Evolutionary conservation across 2,329 filamentous ascomycete genomes (phyloP).

Genomic region (Leptographium wingfieldii): DNA sequence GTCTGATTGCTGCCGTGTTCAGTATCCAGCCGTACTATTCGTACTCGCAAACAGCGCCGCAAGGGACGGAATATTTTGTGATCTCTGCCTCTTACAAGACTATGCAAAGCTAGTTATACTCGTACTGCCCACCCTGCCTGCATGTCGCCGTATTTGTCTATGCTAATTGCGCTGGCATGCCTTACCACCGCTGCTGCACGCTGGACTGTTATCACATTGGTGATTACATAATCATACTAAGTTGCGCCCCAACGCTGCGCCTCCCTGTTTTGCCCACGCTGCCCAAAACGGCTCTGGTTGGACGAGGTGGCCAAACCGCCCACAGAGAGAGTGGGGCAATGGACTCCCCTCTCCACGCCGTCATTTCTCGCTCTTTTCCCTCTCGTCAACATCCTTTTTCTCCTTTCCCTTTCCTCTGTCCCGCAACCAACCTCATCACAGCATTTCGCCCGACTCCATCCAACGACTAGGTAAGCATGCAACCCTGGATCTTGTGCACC

Average conservation of each 20-base stretch:
- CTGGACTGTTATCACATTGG: not conserved
- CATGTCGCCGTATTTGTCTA: not conserved
- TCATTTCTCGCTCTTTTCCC: conserved; percentile 3
- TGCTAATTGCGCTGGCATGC: not conserved
- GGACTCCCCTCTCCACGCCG: not conserved
- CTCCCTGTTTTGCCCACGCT: not conserved
- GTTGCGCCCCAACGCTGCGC: not conserved
- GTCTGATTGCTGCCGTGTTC: too few species aligned
- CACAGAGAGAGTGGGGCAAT: not conserved
- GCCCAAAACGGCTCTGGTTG: not conserved
- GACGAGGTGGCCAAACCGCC: not conserved
- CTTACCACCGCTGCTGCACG: not conserved
- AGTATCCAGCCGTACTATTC: too few species aligned
- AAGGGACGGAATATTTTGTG: not conserved
- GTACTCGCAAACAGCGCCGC: too few species aligned
- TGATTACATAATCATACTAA: not conserved
- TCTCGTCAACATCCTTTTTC: not conserved
- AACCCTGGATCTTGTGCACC: not conserved
- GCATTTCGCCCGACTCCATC: not conserved
- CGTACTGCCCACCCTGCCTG: not conserved
- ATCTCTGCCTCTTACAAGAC: not conserved
- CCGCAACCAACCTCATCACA: not conserved
- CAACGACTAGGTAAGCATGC: not conserved
- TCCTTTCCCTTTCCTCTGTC: not conserved
- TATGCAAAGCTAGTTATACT: not conserved